phyloP scores from a whole-genome alignment of 2,329 filamentous ascomycete genomes.

The Leptosphaerulina australis region DNA sequence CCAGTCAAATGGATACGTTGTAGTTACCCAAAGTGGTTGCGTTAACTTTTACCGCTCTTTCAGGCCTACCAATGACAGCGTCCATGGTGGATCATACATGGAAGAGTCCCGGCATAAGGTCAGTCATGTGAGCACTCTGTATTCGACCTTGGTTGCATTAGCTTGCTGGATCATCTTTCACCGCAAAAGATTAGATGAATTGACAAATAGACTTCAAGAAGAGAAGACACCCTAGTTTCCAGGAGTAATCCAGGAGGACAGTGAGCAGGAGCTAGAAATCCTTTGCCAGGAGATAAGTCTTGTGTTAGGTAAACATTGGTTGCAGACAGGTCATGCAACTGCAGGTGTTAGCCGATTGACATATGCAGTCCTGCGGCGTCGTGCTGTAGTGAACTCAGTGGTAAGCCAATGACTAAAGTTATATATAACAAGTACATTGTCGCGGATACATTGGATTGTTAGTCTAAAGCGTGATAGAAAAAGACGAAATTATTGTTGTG shows the following conservation, averaged over 20 bases:
- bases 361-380: slow-evolving; percentile 23
- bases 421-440: slow-evolving; percentile 17
- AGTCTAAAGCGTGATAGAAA: not conserved
- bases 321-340: slow-evolving; percentile 14
- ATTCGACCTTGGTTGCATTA: slow-evolving; percentile 11
- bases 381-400: slow-evolving; percentile 26
- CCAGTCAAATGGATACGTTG: slow-evolving; percentile 7
- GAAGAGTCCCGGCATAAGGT: slow-evolving; percentile 9
- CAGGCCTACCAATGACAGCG: slow-evolving; percentile 1
- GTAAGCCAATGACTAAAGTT: slow-evolving; percentile 31
- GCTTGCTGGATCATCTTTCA: slow-evolving; percentile 23
- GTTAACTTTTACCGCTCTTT: slow-evolving; percentile 33
- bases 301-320: slow-evolving; percentile 29
- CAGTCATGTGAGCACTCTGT: slow-evolving; percentile 35
- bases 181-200: slow-evolving; percentile 27
- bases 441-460: slow-evolving; percentile 8
- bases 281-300: slow-evolving; percentile 11
- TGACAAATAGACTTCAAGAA: slow-evolving; percentile 15
- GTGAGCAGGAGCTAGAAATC: slow-evolving; percentile 26
- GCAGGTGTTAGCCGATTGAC: slow-evolving; percentile 22
- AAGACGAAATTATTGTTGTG: not conserved
- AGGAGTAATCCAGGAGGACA: slow-evolving; percentile 25
- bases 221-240: slow-evolving; percentile 18
- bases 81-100: slow-evolving; percentile 11
- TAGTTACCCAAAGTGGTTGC: not conserved